Conservation (phyloP, 202 grass and related monocot genomes). For the Hordeum pubiflorum region DNA sequence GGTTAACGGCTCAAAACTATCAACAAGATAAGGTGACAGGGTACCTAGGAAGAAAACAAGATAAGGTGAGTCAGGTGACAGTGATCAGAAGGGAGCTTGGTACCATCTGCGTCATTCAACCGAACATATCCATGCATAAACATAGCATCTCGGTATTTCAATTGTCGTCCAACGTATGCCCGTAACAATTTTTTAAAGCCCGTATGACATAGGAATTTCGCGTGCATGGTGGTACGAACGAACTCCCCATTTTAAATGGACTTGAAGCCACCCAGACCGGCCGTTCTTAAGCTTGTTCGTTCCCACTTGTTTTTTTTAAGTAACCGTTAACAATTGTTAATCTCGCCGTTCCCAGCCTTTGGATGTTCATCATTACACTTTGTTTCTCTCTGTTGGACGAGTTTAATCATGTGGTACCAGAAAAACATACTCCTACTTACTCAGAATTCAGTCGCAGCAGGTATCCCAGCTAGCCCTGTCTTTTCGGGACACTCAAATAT, state of each 20-base stretch:
- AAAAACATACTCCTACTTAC: too few relatives aligned
- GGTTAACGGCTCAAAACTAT: background rate
- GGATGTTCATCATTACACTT: background rate
- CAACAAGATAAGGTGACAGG: background rate
- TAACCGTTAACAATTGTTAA: too few relatives aligned
- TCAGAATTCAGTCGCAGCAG: too few relatives aligned
- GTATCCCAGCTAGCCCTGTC: background rate
- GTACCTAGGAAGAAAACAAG: background rate
- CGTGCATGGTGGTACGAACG: background rate
- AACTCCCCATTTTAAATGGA: conserved; percentile 23
- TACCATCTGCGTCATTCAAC: background rate
- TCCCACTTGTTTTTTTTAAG: too few relatives aligned
- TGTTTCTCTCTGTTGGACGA: too few relatives aligned
- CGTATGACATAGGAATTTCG: conserved; percentile 26
- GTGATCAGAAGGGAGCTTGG: background rate
- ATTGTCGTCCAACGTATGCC: background rate
- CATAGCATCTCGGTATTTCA: background rate
- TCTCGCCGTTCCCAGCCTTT: background rate
- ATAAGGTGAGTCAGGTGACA: background rate
- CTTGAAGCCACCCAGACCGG: background rate
- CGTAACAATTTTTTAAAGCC: background rate
- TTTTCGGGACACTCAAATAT: background rate
- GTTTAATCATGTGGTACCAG: background rate
- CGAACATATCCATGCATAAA: background rate
- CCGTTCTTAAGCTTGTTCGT: too few relatives aligned